A percentile compares a stretch with the other conserved stretches of the same genome.
phyloP scores from a whole-genome alignment of 371 early-diverging fungal species.

The Chytridium lagenaria region DNA sequence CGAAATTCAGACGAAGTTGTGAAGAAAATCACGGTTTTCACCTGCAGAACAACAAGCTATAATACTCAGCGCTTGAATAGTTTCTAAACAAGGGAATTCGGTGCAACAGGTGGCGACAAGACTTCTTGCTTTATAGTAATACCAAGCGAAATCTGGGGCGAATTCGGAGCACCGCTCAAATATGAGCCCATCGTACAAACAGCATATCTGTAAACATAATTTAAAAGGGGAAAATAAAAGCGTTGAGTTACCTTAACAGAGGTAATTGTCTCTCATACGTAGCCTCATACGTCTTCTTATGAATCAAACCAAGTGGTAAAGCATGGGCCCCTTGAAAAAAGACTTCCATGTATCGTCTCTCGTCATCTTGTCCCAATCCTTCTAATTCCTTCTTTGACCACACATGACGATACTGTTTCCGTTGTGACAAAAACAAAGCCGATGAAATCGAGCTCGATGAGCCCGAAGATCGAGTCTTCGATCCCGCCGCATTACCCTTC shows the following conservation, averaged over 20 bases:
- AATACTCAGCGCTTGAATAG: slow-evolving; percentile 11
- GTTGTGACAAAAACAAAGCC: too few relatives aligned
- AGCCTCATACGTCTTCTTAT: slow-evolving; percentile 1
- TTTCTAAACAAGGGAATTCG: slow-evolving; percentile 11
- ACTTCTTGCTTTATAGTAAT: slow-evolving; percentile 12
- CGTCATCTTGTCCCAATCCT: not conserved
- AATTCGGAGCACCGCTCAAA: not conserved
- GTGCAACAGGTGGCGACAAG: not conserved
- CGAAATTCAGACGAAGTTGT: too few relatives aligned
- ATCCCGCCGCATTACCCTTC: not conserved
- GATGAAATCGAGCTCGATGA: too few relatives aligned
- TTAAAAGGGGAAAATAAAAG: not conserved
- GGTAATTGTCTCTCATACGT: not conserved
- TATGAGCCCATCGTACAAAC: slow-evolving; percentile 17
- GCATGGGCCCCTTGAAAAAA: slow-evolving; percentile 12
- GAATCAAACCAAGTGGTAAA: slow-evolving; percentile 5
- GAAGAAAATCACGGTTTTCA: not conserved
- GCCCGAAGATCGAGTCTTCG: not conserved
- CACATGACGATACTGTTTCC: not conserved
- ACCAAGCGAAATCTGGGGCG: not conserved
- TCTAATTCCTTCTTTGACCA: not conserved
- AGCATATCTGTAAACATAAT: slow-evolving; percentile 13
- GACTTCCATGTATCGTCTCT: not conserved
- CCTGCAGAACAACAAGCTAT: slow-evolving; percentile 12
- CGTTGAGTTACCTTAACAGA: not conserved